Evolutionary conservation across 306 rosid species (phyloP).

Genomic region (Cucurbita moschata): DNA sequence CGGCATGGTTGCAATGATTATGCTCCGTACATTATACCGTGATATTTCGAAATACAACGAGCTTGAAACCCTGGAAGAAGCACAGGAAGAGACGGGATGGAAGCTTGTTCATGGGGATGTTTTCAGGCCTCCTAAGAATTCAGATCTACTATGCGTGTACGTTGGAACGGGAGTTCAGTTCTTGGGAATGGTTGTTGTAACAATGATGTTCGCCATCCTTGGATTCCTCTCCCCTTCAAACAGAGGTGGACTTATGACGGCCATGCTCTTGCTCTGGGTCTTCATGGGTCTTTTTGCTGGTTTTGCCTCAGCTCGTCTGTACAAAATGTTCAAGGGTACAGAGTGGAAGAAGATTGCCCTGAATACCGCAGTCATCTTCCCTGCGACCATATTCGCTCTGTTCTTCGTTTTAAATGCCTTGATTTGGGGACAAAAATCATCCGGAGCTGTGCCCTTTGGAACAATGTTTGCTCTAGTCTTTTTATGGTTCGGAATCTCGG

Average conservation of each 20-base stretch:
- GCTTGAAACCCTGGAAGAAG: slow-evolving; percentile 98
- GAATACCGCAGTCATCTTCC: slow-evolving; percentile 72
- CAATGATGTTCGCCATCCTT: slow-evolving; percentile 91
- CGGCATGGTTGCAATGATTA: slow-evolving; percentile 98
- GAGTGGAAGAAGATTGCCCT: slow-evolving; percentile 85
- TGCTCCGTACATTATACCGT: slow-evolving; percentile 93
- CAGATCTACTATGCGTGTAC: slow-evolving; percentile 78
- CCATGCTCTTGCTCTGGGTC: slow-evolving; percentile 91
- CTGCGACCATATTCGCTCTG: slow-evolving; percentile 54
- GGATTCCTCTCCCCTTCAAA: slow-evolving; percentile 97
- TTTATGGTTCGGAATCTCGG: slow-evolving; percentile 95
- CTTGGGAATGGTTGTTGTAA: slow-evolving; percentile 79
- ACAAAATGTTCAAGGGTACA: slow-evolving; percentile 85
- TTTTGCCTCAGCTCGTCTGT: slow-evolving; percentile 67
- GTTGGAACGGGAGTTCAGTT: slow-evolving; percentile 96
- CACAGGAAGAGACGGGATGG: slow-evolving; percentile 99
- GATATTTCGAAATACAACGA: slow-evolving; percentile 94
- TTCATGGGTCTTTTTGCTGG: slow-evolving; percentile 98
- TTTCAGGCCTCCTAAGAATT: slow-evolving; percentile 71
- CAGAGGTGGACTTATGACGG: slow-evolving; percentile 97
- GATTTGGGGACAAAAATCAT: slow-evolving; percentile 96
- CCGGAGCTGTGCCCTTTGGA: slow-evolving; percentile 97
- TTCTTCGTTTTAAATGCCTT: slow-evolving; percentile 65
- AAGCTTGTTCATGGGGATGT: slow-evolving; percentile 99
- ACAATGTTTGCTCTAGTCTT: slow-evolving; percentile 94